Percentiles rank a stretch among this genome's conserved stretches.
These are phyloP conservation scores for Tricholoma sp. DNA, from an alignment of 768 basidiomycete species.

Conservation along the genomic window DNA sequence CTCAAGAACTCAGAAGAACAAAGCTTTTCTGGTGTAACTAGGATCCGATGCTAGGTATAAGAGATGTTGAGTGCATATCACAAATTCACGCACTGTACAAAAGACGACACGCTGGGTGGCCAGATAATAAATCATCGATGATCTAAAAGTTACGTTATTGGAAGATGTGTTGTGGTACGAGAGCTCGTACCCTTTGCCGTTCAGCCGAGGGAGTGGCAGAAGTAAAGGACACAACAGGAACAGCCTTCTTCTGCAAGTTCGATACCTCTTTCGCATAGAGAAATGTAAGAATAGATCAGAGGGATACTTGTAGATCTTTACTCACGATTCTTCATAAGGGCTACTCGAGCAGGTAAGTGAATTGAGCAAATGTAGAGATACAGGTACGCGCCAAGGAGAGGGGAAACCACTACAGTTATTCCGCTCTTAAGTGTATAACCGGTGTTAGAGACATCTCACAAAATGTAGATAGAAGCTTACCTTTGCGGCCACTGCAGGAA, in stretches of 20 bases:
- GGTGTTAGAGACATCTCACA: background rate
- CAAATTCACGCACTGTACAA: slow-evolving; percentile 58
- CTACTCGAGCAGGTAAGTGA: slow-evolving; percentile 28
- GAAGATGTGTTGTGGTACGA: background rate
- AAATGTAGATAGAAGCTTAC: slow-evolving; percentile 25
- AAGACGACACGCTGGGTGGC: slow-evolving; percentile 52
- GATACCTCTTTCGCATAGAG: slow-evolving; percentile 49
- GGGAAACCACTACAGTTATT: slow-evolving; percentile 72
- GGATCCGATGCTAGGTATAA: background rate
- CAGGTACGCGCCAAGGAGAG: slow-evolving; percentile 54
- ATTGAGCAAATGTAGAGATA: background rate
- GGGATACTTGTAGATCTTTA: background rate
- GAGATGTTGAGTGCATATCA: background rate
- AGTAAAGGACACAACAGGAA: slow-evolving; percentile 57
- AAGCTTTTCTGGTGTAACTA: slow-evolving; percentile 78
- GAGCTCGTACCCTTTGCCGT: slow-evolving; percentile 42
- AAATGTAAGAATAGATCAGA: background rate
- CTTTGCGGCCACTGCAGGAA: slow-evolving; percentile 66
- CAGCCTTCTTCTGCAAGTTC: slow-evolving; percentile 45
- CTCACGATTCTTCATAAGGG: slow-evolving; percentile 80
- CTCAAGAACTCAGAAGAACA: slow-evolving; percentile 47
- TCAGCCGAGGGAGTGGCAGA: slow-evolving; percentile 59
- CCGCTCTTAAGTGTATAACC: slow-evolving; percentile 42
- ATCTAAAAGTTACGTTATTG: slow-evolving; percentile 38
- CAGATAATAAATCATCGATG: slow-evolving; percentile 52